These are phyloP conservation scores for Trichocladium antarcticum DNA, from an alignment of 495 filamentous ascomycete species.

Conservation along the genomic window DNA sequence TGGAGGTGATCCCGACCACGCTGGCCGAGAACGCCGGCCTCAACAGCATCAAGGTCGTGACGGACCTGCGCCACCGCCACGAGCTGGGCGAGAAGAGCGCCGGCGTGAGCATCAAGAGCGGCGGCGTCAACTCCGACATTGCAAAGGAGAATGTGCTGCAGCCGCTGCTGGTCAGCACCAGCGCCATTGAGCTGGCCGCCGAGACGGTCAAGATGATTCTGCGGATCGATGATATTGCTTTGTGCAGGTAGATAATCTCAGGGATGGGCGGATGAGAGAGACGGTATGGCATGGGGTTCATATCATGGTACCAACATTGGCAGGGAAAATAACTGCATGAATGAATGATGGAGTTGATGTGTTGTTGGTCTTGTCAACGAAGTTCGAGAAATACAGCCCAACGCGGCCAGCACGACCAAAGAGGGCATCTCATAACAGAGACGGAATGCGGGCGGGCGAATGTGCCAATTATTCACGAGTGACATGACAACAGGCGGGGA, in stretches of 20 bases:
- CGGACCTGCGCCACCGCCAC: slow-evolving; percentile 85
- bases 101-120: slow-evolving; percentile 92
- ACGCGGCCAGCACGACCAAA: neutral
- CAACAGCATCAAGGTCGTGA: slow-evolving; percentile 98
- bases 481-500: neutral
- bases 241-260: slow-evolving; percentile 28
- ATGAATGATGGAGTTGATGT: slow-evolving; percentile 2
- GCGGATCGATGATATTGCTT: slow-evolving; percentile 88
- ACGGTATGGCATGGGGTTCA: neutral
- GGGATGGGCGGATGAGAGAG: neutral
- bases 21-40: slow-evolving; percentile 94
- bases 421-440: no score
- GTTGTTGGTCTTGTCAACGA: neutral
- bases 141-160: slow-evolving; percentile 96
- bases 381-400: neutral
- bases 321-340: slow-evolving; percentile 1
- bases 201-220: slow-evolving; percentile 99
- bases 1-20: slow-evolving; percentile 95
- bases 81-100: slow-evolving; percentile 91
- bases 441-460: no score
- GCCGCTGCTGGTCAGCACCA: slow-evolving; percentile 90
- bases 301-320: neutral
- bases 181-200: slow-evolving; percentile 88
- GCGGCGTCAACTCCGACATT: slow-evolving; percentile 89
- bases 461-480: no score